A percentile compares a stretch with the other conserved stretches of the same genome.
Evolutionary conservation across 2,329 filamentous ascomycete genomes (phyloP).

Genomic region (Didymella keratinophila): DNA sequence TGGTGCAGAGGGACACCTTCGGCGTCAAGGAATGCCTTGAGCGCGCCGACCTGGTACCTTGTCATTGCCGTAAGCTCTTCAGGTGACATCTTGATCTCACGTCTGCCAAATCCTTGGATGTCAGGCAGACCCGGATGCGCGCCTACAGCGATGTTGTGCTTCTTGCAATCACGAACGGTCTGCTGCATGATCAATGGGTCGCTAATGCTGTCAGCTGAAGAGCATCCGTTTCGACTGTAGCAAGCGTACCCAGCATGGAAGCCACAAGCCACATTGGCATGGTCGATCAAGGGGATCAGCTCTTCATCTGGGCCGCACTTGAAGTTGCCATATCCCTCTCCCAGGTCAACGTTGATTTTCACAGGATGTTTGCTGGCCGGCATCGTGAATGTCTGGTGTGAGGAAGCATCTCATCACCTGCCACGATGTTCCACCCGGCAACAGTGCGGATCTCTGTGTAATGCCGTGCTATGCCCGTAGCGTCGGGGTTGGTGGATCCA

Average conservation of each 20-base stretch:
- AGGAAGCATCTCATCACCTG: conserved; percentile 1
- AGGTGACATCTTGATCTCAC: conserved; percentile 66
- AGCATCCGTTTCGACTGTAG: neutral
- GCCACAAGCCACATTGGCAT: conserved; percentile 69
- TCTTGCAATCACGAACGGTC: conserved; percentile 66
- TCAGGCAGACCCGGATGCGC: conserved; percentile 73
- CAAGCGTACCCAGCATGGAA: conserved; percentile 57
- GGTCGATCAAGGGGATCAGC: conserved; percentile 67
- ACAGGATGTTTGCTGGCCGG: conserved; percentile 61
- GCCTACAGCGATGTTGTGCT: conserved; percentile 64
- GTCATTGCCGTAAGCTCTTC: conserved; percentile 66
- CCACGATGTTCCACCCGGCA: conserved; percentile 3
- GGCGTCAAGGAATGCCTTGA: conserved; percentile 66
- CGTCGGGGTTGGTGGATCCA: conserved; percentile 17
- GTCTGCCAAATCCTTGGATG: conserved; percentile 69
- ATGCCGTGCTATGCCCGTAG: conserved; percentile 21
- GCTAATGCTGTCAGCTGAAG: conserved; percentile 29
- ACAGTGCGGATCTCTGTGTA: conserved; percentile 1
- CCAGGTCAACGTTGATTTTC: conserved; percentile 63
- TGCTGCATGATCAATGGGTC: conserved; percentile 71
- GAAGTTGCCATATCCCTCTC: conserved; percentile 62
- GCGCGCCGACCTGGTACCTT: conserved; percentile 69
- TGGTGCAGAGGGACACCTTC: conserved; percentile 66
- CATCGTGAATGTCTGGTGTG: conserved; percentile 47
- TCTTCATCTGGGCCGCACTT: conserved; percentile 66